A percentile compares a stretch with the other conserved stretches of the same genome.
phyloP scores from a whole-genome alignment of 2,329 filamentous ascomycete genomes.

The Hyphodiscus sp. region DNA sequence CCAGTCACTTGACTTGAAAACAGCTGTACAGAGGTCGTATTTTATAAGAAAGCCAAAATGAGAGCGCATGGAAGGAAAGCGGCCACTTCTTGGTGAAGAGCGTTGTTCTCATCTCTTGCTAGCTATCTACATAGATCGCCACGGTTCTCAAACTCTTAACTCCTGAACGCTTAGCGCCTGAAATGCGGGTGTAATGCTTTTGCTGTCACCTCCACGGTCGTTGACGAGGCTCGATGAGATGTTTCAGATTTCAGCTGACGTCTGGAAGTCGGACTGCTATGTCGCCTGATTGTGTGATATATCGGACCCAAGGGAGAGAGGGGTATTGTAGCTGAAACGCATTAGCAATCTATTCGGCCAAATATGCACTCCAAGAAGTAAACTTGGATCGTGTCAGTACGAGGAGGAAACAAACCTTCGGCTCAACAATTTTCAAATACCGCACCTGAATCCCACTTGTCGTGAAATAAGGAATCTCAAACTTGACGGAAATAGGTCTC shows the following conservation, averaged over 20 bases:
- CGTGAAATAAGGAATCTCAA: constrained; percentile 99
- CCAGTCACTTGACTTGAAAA: no score
- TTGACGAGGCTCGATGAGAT: no score
- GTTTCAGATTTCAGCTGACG: constrained; percentile 10
- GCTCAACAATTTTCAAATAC: constrained; percentile 98
- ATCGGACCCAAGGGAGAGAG: constrained; percentile 93
- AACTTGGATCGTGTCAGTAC: not conserved
- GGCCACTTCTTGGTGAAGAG: no score
- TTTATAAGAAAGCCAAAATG: no score
- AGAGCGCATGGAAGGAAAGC: no score
- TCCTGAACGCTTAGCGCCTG: no score
- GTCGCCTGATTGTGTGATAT: constrained; percentile 96
- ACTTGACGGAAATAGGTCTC: constrained; percentile 96
- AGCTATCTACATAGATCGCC: no score
- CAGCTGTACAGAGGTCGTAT: no score
- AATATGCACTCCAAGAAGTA: not conserved
- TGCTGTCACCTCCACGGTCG: no score
- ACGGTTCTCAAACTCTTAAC: no score
- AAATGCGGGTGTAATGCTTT: no score
- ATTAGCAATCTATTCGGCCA: not conserved
- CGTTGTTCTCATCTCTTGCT: no score
- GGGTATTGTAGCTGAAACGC: constrained; percentile 81
- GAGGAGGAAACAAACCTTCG: constrained; percentile 64
- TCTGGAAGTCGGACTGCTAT: constrained; percentile 95
- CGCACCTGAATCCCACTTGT: constrained; percentile 97